These are phyloP conservation scores for Cyberlindnera mrakii DNA, from an alignment of 805 yeast species.

Conservation along the genomic window DNA sequence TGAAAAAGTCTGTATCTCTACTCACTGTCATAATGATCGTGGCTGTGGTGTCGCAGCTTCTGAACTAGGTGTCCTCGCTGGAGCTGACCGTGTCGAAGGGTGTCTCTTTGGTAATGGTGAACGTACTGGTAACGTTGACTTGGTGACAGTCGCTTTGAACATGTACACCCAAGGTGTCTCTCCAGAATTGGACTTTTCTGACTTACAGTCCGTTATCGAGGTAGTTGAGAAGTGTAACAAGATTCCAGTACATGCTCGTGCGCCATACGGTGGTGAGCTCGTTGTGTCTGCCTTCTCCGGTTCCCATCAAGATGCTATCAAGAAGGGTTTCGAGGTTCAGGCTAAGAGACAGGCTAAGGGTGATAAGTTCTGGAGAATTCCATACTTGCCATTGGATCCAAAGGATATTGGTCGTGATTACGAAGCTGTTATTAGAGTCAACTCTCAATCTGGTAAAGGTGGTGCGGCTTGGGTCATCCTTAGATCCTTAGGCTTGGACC, in stretches of 20 bases:
- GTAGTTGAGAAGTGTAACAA: conserved; percentile 73
- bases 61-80: conserved; percentile 72
- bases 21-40: conserved; percentile 75
- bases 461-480: conserved; percentile 82
- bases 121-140: conserved; percentile 79
- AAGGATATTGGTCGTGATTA: conserved; percentile 74
- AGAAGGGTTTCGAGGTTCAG: conserved; percentile 56
- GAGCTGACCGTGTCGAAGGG: conserved; percentile 82
- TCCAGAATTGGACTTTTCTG: conserved; percentile 68
- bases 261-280: conserved; percentile 75
- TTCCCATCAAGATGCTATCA: conserved; percentile 65
- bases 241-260: conserved; percentile 67
- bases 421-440: conserved; percentile 78
- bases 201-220: conserved; percentile 58
- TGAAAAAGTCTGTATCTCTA: conserved; percentile 63
- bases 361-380: conserved; percentile 57
- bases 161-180: conserved; percentile 73
- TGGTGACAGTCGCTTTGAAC: conserved; percentile 69
- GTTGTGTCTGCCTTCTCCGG: conserved; percentile 79
- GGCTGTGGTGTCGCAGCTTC: conserved; percentile 84
- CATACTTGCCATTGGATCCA: conserved; percentile 78
- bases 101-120: conserved; percentile 82
- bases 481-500: conserved; percentile 63
- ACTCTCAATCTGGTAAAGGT: conserved; percentile 85
- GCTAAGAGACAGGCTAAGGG: conserved; percentile 44